Evolutionary conservation across 768 basidiomycete genomes (phyloP), one percentile per base, ranked within the genome.

Genomic region (Gelatoporia subvermispora): DNA sequence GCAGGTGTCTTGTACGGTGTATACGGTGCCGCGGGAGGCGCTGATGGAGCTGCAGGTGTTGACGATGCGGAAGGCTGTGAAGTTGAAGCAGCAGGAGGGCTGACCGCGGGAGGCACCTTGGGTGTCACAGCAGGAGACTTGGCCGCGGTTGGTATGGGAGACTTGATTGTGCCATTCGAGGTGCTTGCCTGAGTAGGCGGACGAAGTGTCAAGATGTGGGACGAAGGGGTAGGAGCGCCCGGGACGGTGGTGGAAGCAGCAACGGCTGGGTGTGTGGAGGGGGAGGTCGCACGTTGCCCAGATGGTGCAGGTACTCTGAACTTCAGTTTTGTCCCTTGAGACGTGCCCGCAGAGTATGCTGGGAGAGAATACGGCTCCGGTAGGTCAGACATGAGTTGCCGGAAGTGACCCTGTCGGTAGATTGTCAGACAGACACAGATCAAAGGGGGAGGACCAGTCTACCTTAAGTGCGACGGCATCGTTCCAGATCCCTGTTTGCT

Each of bases 401-500:
- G 79, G 62, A 91, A 91, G 57, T 79, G 70, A 45, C 87, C 81
- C 89, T 92, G 58, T 18, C 50, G 9, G 16, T 25, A 40, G 43
- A 40, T 15, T 43, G 58, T 45, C 59, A 51, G 43, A 18, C 24
- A 39, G 39, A 31, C 13, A 46, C 35, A 49, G 41, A 48, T 22
- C 23, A 18, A 41, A 43, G 17, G 34, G 35, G 47, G 36, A 41
- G 4, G 31, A 42, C 23, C 40, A 36, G 45, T 75, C 31, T 63
- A 88, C 89, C 58, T 81, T 73, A 21, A 93, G 75, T 3, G 70
- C 65, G 17, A 74, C 61, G 17, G 90, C 88, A 57, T 90, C 88
- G 56, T 88, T 81, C 84, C 87, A 92, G 23, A 93, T 88, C 47
- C 68, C 76, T 22, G 85, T 89, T 60, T 86, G 82, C 23, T 95